phyloP scores from a whole-genome alignment of 192 early-diverging fungal genomes.

The Powellomyces hirtus region DNA sequence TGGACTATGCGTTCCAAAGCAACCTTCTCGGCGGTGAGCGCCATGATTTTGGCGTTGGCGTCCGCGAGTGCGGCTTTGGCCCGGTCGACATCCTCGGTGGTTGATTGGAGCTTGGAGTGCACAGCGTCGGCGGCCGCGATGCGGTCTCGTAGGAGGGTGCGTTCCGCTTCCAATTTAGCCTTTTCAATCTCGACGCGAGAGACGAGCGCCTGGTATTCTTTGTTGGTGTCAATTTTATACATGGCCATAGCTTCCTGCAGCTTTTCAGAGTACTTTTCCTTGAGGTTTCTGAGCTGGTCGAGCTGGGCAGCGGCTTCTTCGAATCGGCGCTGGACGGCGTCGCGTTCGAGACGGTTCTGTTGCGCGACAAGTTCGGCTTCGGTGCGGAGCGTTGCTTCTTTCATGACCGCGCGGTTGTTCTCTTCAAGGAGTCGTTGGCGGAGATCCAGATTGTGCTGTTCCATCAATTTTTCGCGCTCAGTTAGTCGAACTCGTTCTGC shows the following conservation, averaged over 20 bases:
- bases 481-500: constrained; percentile 20
- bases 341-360: constrained; percentile 30
- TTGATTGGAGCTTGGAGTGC: constrained; percentile 5
- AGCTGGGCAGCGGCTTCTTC: constrained; percentile 35
- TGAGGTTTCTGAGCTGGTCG: constrained; percentile 29
- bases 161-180: constrained; percentile 42
- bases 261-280: constrained; percentile 41
- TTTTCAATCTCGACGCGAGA: constrained; percentile 40
- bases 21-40: too few species aligned
- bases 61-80: not conserved
- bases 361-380: constrained; percentile 44
- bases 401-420: constrained; percentile 31
- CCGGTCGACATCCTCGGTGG: constrained; percentile 16
- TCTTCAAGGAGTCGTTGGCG: constrained; percentile 42
- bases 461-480: constrained; percentile 42
- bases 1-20: not conserved
- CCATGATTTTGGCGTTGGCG: not conserved
- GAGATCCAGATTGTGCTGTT: constrained; percentile 35
- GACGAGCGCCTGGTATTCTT: constrained; percentile 33
- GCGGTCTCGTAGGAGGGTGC: constrained; percentile 30
- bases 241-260: constrained; percentile 46
- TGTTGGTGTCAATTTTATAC: constrained; percentile 48
- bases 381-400: constrained; percentile 30
- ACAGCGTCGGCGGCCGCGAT: constrained; percentile 19
- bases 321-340: constrained; percentile 23